These are phyloP conservation scores for Scopulariopsis brevicaulis DNA, from an alignment of 2,329 filamentous ascomycete genomes.

Conservation along the genomic window DNA sequence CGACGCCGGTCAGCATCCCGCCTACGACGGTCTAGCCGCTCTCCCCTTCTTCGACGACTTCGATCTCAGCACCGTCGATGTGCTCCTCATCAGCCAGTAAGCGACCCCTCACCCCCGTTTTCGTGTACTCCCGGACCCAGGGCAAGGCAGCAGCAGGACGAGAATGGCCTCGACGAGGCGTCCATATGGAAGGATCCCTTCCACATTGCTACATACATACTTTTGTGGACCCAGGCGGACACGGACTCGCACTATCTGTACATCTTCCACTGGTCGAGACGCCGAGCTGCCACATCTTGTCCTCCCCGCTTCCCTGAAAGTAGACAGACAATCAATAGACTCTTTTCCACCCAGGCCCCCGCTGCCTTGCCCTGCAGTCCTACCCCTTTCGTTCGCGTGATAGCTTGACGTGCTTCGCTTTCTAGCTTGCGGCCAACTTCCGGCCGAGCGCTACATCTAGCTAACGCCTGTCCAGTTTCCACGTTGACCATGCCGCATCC, in stretches of 20 bases:
- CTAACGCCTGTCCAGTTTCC: conserved; percentile 55
- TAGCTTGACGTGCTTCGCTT: not conserved
- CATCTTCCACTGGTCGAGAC: not conserved
- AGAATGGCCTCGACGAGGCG: not conserved
- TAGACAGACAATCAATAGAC: conserved; percentile 1
- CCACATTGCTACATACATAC: not conserved
- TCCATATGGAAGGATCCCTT: not conserved
- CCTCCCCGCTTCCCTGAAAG: not conserved
- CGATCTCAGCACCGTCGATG: conserved; percentile 91
- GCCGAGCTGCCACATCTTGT: not conserved
- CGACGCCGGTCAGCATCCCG: conserved; percentile 93
- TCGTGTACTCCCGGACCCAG: conserved; percentile 10
- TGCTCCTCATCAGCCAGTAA: conserved; percentile 99
- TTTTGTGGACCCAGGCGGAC: not conserved
- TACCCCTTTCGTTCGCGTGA: not conserved
- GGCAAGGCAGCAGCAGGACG: conserved; percentile 11
- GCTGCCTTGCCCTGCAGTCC: not conserved
- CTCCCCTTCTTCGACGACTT: conserved; percentile 98
- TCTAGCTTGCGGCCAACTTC: not conserved
- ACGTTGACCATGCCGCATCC: conserved; percentile 97
- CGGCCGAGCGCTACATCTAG: not conserved
- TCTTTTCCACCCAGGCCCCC: not conserved
- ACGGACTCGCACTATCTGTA: not conserved
- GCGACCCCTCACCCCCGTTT: conserved; percentile 26
- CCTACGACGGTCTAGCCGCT: conserved; percentile 85